These are phyloP conservation scores for Neofusicoccum ribis DNA, from an alignment of 2,329 filamentous ascomycete species.

Conservation along the genomic window DNA sequence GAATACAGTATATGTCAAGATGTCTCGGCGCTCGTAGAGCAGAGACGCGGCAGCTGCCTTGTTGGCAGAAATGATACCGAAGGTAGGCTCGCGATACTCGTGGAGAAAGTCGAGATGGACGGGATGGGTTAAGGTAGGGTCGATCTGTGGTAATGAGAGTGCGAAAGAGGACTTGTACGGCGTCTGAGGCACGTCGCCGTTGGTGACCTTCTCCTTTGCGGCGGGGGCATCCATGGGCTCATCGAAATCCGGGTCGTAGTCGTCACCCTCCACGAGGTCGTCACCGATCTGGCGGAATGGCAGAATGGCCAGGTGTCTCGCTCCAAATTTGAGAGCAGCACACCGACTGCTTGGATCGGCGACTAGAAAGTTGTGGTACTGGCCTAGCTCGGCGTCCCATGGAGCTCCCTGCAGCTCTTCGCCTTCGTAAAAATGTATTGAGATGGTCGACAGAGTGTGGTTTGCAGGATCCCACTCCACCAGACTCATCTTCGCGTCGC, in stretches of 20 bases:
- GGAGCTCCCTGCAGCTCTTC: slow-evolving; percentile 82
- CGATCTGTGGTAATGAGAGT: slow-evolving; percentile 82
- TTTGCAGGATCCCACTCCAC: slow-evolving; percentile 89
- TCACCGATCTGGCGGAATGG: slow-evolving; percentile 86
- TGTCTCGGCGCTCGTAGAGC: slow-evolving; percentile 74
- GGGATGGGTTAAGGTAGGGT: slow-evolving; percentile 82
- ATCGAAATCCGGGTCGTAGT: slow-evolving; percentile 82
- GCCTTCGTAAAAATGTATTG: slow-evolving; percentile 97
- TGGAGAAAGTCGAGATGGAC: slow-evolving; percentile 90
- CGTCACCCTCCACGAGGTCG: slow-evolving; percentile 81
- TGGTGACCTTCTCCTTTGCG: slow-evolving; percentile 31
- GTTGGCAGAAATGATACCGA: slow-evolving; percentile 86
- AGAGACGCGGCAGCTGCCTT: slow-evolving; percentile 72
- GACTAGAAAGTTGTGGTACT: slow-evolving; percentile 77
- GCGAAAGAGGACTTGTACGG: slow-evolving; percentile 93
- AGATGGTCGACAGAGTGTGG: slow-evolving; percentile 79
- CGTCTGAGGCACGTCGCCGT: slow-evolving; percentile 49
- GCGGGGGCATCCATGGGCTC: slow-evolving; percentile 42
- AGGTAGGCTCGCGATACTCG: slow-evolving; percentile 96
- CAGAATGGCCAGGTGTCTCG: slow-evolving; percentile 85
- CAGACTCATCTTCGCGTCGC: slow-evolving; percentile 89
- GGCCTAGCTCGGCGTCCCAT: slow-evolving; percentile 74
- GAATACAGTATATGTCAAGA: slow-evolving; percentile 88
- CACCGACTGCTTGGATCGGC: slow-evolving; percentile 92
- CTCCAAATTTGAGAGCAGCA: slow-evolving; percentile 89